Conservation (phyloP, 2,329 filamentous ascomycete genomes). For the Exophiala lecanii-corni region DNA sequence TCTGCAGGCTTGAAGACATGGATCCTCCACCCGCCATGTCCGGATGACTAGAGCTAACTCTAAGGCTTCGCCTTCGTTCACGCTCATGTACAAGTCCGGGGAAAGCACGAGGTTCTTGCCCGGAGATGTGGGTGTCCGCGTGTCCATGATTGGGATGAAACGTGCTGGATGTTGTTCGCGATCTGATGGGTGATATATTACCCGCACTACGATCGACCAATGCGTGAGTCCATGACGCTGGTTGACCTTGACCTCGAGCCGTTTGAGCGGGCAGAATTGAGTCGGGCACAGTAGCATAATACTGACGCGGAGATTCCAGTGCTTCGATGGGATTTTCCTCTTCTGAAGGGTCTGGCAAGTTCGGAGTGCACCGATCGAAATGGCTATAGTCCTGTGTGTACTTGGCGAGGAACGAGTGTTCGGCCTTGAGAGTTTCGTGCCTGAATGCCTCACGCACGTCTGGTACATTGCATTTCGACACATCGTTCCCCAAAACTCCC, state of each 20-base stretch:
- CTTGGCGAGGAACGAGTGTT: conserved; percentile 59
- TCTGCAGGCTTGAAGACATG: conserved; percentile 22
- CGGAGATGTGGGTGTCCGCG: conserved; percentile 23
- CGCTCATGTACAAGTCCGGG: conserved; percentile 41
- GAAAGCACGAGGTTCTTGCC: conserved; percentile 37
- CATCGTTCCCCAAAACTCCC: conserved; percentile 79
- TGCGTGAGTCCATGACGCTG: conserved; percentile 13
- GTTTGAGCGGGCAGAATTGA: conserved; percentile 21
- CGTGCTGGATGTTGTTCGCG: conserved; percentile 18
- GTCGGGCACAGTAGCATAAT: conserved; percentile 24
- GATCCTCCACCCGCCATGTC: conserved; percentile 13
- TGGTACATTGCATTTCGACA: conserved; percentile 94
- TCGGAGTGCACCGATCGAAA: conserved; percentile 25
- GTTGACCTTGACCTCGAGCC: conserved; percentile 12
- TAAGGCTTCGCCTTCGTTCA: conserved; percentile 28
- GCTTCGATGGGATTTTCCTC: conserved; percentile 15
- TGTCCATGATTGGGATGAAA: conserved; percentile 2
- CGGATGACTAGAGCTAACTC: conserved; percentile 22
- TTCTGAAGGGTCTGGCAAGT: conserved; percentile 21
- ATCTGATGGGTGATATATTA: conserved; percentile 20
- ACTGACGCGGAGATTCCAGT: conserved; percentile 26
- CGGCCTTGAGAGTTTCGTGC: conserved; percentile 77
- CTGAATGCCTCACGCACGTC: conserved; percentile 87
- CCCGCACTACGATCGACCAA: conserved; percentile 5
- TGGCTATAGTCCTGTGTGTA: conserved; percentile 27